phyloP scores from a whole-genome alignment of 2,329 filamentous ascomycete species.

The Microdochium nivale region DNA sequence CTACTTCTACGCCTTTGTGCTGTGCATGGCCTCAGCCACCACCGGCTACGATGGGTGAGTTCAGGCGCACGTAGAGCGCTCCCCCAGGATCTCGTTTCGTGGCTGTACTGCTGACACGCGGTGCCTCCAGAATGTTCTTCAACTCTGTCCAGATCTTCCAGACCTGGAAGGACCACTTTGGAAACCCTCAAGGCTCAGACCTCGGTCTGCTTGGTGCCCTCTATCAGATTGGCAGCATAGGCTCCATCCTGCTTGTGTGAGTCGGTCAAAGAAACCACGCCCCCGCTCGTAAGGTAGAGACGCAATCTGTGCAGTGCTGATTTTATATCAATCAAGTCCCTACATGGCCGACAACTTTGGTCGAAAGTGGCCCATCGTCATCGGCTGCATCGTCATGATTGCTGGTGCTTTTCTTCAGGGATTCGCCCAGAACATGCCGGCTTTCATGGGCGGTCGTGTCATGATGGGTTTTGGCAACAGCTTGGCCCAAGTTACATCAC shows the following conservation, averaged over 20 bases:
- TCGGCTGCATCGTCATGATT: constrained; percentile 46
- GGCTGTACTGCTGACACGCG: not conserved
- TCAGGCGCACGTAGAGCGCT: too few relatives aligned
- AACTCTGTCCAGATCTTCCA: constrained; percentile 34
- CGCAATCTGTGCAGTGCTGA: not conserved
- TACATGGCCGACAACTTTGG: constrained; percentile 46
- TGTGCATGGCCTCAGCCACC: constrained; percentile 46
- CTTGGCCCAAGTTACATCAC: constrained; percentile 40
- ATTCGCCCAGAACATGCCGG: constrained; percentile 30
- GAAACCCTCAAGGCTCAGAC: constrained; percentile 30
- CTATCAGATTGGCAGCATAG: constrained; percentile 51
- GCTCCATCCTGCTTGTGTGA: constrained; percentile 46
- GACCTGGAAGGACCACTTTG: constrained; percentile 38
- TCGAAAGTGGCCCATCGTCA: constrained; percentile 40
- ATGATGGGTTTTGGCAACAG: constrained; percentile 49
- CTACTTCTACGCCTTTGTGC: constrained; percentile 42
- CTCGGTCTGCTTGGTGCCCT: constrained; percentile 47
- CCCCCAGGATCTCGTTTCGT: constrained; percentile 4
- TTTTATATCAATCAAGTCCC: constrained; percentile 21
- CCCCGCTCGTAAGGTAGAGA: not conserved
- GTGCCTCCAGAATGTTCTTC: constrained; percentile 29
- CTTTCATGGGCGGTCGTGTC: constrained; percentile 48
- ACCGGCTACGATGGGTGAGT: constrained; percentile 47
- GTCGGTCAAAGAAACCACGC: constrained; percentile 3
- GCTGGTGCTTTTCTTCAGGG: constrained; percentile 49